Evolutionary conservation across 1,284 basidiomycete species (phyloP), one percentile per base, ranked within the genome.

Genomic region (Tilletia caries): DNA sequence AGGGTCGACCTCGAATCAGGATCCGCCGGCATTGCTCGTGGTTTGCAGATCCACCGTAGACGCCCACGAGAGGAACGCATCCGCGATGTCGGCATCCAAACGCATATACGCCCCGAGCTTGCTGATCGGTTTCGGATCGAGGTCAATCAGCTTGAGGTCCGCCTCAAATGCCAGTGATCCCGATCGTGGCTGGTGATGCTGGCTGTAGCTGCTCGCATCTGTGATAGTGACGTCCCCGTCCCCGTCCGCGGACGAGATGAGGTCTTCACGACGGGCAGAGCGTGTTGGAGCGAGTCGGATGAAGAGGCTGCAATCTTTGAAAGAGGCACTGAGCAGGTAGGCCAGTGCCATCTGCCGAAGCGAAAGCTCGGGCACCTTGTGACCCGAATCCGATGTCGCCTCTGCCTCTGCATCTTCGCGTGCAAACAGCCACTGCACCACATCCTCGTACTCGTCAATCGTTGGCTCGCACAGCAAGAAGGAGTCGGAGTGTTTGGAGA

Each of bases 271-370:
- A 41, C 37, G 37, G 0, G 23, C n/a, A 15, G 37, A 18, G 46
- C 27, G 8, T 27, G 58, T 34, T 65, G 67, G 33, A 13, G 70
- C 66, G 34, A 84, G 70, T 1, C 84, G 88, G 48, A 94, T 79
- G 73, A 97, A 91, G 69, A 97, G 83, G 1, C 93, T 95, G 83
- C 94, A 97, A 83, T 98, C 95, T 83, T 97, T 98, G 87, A 97
- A 93, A 13, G 91, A 91, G n/a, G 92, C 91, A 10, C 92, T 92
- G 62, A 97, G 88, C 41, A 92, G 85, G 81, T 93, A 93, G 2
- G 91, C 90, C 65, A 91, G 84, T 60, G 90, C 81, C 74, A 89
- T 88, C 73, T 89, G 87, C 52, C 86, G 86, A 68, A 91, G 67
- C 37, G 67, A 25, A 33, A 20, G 33, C 25, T 33, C 58, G 5